Percentiles rank a stretch among this genome's conserved stretches.
Conservation (phyloP, 139 green algal genomes). For the Diplosphaera chodatii region DNA sequence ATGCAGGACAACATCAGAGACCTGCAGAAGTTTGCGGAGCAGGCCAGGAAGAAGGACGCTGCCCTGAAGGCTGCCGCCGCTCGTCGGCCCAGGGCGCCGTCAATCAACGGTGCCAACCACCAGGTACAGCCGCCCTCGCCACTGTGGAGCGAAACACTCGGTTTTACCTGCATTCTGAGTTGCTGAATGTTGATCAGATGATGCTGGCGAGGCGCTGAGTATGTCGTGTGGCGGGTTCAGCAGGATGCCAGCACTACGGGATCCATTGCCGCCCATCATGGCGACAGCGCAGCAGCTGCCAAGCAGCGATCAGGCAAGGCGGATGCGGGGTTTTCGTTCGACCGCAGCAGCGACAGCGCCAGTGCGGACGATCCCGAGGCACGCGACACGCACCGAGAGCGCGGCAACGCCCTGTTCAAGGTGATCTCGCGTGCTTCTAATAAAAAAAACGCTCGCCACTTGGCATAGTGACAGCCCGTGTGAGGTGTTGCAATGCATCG, state of each 20-base stretch:
- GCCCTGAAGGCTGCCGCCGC: not conserved
- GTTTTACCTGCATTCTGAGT: too few relatives aligned
- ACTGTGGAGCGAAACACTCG: too few relatives aligned
- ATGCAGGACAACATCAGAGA: conserved; percentile 58
- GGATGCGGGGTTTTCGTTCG: conserved; percentile 9
- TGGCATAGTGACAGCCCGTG: too few relatives aligned
- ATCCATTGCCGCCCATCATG: too few relatives aligned
- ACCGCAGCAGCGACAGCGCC: conserved; percentile 24
- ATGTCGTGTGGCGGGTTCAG: too few relatives aligned
- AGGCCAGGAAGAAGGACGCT: conserved; percentile 39
- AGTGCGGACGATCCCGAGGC: conserved; percentile 15
- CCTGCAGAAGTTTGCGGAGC: conserved; percentile 48
- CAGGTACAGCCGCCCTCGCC: conserved; percentile 1
- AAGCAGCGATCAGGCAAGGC: conserved; percentile 18
- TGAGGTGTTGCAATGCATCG: too few relatives aligned
- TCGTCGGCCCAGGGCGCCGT: not conserved
- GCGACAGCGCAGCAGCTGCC: not conserved
- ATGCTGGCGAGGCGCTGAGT: too few relatives aligned
- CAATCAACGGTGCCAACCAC: not conserved
- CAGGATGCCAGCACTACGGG: too few relatives aligned
- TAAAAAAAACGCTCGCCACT: too few relatives aligned
- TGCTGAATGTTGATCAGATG: too few relatives aligned
- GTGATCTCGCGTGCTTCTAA: too few relatives aligned
- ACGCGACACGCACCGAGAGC: conserved; percentile 14
- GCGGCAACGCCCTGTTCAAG: conserved; percentile 69